Percentiles rank a stretch among this genome's conserved stretches.
Conservation (phyloP, 257 asterid genomes). For the Solanum stenotomum region DNA sequence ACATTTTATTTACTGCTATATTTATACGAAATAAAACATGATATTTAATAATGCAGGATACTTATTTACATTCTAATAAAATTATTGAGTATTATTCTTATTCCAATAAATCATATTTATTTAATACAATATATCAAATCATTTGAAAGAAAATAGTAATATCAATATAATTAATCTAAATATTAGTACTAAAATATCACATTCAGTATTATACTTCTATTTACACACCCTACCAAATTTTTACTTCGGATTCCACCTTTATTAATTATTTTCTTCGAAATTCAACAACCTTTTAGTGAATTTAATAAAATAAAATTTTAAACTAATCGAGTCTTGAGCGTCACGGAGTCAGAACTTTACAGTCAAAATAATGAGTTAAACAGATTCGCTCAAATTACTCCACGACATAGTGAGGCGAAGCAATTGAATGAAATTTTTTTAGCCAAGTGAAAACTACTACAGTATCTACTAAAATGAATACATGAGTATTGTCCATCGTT, state of each 20-base stretch:
- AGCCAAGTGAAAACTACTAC: neutral
- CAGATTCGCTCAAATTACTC: neutral
- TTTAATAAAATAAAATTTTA: neutral
- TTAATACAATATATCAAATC: neutral
- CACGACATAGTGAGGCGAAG: neutral
- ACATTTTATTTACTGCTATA: neutral
- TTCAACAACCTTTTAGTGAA: neutral
- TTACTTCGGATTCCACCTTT: neutral
- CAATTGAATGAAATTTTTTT: neutral
- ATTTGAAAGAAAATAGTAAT: neutral
- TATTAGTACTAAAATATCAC: neutral
- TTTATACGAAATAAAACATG: neutral
- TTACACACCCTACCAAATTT: neutral
- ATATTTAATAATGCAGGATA: neutral
- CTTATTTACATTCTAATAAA: neutral
- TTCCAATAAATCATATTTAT: too few species aligned
- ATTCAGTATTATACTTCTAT: neutral
- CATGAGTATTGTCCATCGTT: neutral
- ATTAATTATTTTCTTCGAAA: neutral
- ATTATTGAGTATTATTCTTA: neutral
- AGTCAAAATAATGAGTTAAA: neutral
- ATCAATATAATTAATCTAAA: neutral
- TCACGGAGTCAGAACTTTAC: neutral
- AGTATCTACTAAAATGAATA: neutral
- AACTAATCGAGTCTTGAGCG: neutral